Evolutionary conservation across 2,329 filamentous ascomycete genomes (phyloP).

Genomic region (Colletotrichum salicis): DNA sequence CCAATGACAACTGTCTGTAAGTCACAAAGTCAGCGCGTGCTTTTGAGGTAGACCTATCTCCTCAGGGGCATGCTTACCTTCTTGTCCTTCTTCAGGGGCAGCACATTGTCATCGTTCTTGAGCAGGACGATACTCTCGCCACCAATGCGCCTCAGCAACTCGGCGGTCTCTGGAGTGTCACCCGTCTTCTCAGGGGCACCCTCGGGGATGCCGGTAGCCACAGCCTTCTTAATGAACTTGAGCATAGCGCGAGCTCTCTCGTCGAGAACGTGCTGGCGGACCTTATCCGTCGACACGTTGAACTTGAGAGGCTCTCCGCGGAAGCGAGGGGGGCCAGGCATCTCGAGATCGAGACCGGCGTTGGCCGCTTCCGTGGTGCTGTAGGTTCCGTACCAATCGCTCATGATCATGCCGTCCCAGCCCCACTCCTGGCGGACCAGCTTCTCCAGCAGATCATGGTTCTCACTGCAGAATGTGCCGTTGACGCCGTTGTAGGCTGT

Average conservation of each 20-base stretch:
- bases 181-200: constrained; percentile 62
- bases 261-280: constrained; percentile 64
- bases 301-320: constrained; percentile 63
- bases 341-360: constrained; percentile 68
- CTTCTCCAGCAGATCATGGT: constrained; percentile 58
- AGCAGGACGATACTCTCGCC: constrained; percentile 78
- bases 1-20: constrained; percentile 64
- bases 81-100: constrained; percentile 73
- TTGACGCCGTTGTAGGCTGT: constrained; percentile 70
- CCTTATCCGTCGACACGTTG: constrained; percentile 65
- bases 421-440: constrained; percentile 68
- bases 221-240: constrained; percentile 68
- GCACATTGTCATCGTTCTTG: constrained; percentile 73
- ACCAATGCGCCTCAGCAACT: constrained; percentile 72
- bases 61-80: constrained; percentile 50
- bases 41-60: not conserved
- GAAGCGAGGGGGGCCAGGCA: constrained; percentile 66
- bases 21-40: constrained; percentile 3
- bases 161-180: constrained; percentile 71
- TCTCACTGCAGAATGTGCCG: constrained; percentile 66
- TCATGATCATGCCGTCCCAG: constrained; percentile 68
- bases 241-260: constrained; percentile 68
- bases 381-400: constrained; percentile 70
- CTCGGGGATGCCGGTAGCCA: constrained; percentile 64
- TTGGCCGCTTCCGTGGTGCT: constrained; percentile 61